Percentiles rank a stretch among this genome's conserved stretches.
These are phyloP conservation scores for Cercospora sesami DNA, from an alignment of 2,329 filamentous ascomycete genomes.

Conservation along the genomic window DNA sequence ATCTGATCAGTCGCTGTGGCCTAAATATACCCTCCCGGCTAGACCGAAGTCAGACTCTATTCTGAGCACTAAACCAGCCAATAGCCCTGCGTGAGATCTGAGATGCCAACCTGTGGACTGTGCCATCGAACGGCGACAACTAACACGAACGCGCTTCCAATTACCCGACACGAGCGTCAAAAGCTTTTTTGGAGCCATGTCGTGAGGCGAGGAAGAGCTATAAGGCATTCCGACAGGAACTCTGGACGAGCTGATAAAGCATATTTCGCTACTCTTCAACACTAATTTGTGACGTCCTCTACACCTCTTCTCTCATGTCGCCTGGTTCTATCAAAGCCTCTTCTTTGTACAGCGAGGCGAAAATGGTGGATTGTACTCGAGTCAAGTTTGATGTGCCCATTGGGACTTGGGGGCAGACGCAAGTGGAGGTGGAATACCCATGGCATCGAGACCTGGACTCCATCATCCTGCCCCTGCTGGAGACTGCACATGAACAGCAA, in stretches of 20 bases:
- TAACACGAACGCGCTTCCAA: not conserved
- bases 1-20: not conserved
- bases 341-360: slow-evolving; percentile 13
- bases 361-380: slow-evolving; percentile 14
- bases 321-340: slow-evolving; percentile 10
- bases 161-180: not conserved
- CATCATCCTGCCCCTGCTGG: slow-evolving; percentile 20
- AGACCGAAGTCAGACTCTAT: slow-evolving; percentile 12
- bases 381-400: slow-evolving; percentile 22
- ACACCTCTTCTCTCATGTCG: not conserved
- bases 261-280: not conserved
- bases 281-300: not conserved
- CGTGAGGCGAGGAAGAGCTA: not conserved
- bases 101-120: slow-evolving; percentile 3
- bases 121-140: not conserved
- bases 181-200: not conserved
- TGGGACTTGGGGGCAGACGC: slow-evolving; percentile 19
- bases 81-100: not conserved
- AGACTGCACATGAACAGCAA: slow-evolving; percentile 18
- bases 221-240: slow-evolving; percentile 1
- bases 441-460: slow-evolving; percentile 21
- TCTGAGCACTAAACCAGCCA: slow-evolving; percentile 11
- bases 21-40: slow-evolving; percentile 13
- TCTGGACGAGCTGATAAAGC: not conserved
- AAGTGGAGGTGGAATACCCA: slow-evolving; percentile 22